Percentiles rank a stretch among this genome's conserved stretches.
phyloP scores from a whole-genome alignment of 257 asterid species.

The Nicotiana knightiana region DNA sequence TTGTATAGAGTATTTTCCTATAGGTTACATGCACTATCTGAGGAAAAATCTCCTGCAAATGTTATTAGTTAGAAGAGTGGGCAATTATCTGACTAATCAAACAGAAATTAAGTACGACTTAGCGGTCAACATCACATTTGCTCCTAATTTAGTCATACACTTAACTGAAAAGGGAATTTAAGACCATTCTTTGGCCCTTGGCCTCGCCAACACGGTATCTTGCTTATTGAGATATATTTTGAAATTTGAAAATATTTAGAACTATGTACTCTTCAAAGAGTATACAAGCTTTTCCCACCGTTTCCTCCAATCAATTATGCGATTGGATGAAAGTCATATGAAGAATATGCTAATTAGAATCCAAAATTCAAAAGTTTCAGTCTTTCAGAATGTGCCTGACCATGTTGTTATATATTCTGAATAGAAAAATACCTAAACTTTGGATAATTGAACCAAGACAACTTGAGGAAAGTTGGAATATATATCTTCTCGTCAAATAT shows the following conservation, averaged over 20 bases:
- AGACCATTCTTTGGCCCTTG: constrained; percentile 1
- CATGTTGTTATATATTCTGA: too few species aligned
- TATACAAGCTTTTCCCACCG: too few species aligned
- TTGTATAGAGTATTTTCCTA: too few species aligned
- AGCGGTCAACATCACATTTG: neutral
- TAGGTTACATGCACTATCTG: too few species aligned
- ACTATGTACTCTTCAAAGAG: neutral
- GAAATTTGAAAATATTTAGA: neutral
- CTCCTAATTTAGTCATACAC: too few species aligned
- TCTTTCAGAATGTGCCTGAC: too few species aligned
- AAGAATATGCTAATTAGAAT: too few species aligned
- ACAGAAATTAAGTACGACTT: neutral
- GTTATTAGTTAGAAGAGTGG: constrained; percentile 35
- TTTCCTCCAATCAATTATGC: neutral
- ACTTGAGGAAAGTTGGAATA: too few species aligned
- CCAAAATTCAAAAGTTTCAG: too few species aligned
- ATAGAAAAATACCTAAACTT: too few species aligned
- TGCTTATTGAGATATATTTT: neutral
- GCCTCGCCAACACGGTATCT: constrained; percentile 15
- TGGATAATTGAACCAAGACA: too few species aligned
- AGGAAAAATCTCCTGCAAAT: constrained; percentile 23
- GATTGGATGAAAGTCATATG: neutral
- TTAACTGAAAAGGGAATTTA: neutral
- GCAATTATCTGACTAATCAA: constrained; percentile 17
- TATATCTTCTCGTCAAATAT: too few species aligned